A percentile compares a stretch with the other conserved stretches of the same genome.
Conservation (phyloP, 2,329 filamentous ascomycete species). For the Metarhizium anisopliae region DNA sequence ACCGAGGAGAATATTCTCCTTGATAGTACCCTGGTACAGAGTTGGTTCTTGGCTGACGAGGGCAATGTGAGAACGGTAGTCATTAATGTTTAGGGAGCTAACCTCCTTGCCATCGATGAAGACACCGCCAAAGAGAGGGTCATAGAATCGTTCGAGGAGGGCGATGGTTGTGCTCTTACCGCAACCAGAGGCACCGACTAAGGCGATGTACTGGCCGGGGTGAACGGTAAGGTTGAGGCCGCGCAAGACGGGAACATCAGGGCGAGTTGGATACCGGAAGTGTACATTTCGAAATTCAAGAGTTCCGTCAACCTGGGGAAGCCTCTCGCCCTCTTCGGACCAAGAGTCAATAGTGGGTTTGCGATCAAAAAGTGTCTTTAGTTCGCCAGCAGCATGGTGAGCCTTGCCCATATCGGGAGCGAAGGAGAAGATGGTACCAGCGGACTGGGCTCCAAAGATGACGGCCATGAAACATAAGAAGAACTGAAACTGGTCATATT, state of each 20-base stretch:
- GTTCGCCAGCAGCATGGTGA: conserved; percentile 68
- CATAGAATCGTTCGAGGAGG: conserved; percentile 89
- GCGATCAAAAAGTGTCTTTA: conserved; percentile 78
- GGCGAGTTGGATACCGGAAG: conserved; percentile 87
- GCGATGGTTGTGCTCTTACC: conserved; percentile 93
- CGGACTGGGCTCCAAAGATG: conserved; percentile 87
- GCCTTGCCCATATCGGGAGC: conserved; percentile 92
- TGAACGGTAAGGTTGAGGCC: conserved; percentile 68
- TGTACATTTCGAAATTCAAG: conserved; percentile 90
- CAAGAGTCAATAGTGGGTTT: conserved; percentile 76
- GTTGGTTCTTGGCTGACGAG: conserved; percentile 94
- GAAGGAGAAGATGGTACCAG: conserved; percentile 81
- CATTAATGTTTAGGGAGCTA: conserved; percentile 69
- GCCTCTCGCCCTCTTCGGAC: conserved; percentile 56
- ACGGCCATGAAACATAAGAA: conserved; percentile 84
- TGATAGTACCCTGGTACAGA: conserved; percentile 84
- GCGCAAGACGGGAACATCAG: conserved; percentile 84
- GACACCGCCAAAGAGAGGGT: conserved; percentile 71
- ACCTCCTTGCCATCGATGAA: conserved; percentile 80
- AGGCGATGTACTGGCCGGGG: conserved; percentile 74
- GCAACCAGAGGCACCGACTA: conserved; percentile 90
- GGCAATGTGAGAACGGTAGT: conserved; percentile 75
- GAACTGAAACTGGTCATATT: conserved; percentile 78
- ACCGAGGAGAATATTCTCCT: conserved; percentile 82
- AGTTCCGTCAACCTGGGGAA: conserved; percentile 60